Evolutionary conservation across 176 grass and related monocot species (phyloP).

Genomic region (Avena insularis): DNA sequence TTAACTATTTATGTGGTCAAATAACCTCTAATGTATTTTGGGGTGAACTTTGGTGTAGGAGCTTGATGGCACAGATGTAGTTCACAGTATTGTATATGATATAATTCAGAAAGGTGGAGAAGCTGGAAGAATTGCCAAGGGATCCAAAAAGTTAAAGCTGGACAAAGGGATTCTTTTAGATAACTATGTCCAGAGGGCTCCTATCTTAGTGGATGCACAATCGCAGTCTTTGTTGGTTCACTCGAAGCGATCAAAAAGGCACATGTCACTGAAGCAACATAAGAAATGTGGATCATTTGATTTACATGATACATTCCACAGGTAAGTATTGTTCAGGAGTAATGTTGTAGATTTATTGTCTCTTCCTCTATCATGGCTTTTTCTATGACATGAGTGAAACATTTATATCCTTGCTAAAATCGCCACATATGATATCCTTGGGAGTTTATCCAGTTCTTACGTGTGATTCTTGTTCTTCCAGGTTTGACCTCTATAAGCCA

Average conservation of each 20-base stretch:
- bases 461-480: slow-evolving; percentile 46
- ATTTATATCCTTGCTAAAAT: slow-evolving; percentile 27
- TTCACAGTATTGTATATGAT: slow-evolving; percentile 59
- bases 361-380: background rate
- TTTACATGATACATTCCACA: slow-evolving; percentile 51
- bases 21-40: background rate
- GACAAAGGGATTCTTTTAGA: slow-evolving; percentile 66
- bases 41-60: slow-evolving; percentile 42
- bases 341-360: background rate
- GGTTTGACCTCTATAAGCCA: slow-evolving; percentile 80
- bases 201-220: slow-evolving; percentile 54
- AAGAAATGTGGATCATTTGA: slow-evolving; percentile 70
- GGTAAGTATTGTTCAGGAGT: slow-evolving; percentile 37
- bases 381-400: slow-evolving; percentile 19
- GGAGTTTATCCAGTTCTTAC: slow-evolving; percentile 26
- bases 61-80: slow-evolving; percentile 42
- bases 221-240: slow-evolving; percentile 57
- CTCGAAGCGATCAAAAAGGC: slow-evolving; percentile 63
- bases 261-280: slow-evolving; percentile 76
- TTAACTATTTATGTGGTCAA: background rate
- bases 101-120: slow-evolving; percentile 70
- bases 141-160: slow-evolving; percentile 62
- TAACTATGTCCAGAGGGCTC: slow-evolving; percentile 60
- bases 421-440: background rate
- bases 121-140: slow-evolving; percentile 53